phyloP scores from a whole-genome alignment of 2,329 filamentous ascomycete species.

The Ophiocordyceps camponoti-saundersi region DNA sequence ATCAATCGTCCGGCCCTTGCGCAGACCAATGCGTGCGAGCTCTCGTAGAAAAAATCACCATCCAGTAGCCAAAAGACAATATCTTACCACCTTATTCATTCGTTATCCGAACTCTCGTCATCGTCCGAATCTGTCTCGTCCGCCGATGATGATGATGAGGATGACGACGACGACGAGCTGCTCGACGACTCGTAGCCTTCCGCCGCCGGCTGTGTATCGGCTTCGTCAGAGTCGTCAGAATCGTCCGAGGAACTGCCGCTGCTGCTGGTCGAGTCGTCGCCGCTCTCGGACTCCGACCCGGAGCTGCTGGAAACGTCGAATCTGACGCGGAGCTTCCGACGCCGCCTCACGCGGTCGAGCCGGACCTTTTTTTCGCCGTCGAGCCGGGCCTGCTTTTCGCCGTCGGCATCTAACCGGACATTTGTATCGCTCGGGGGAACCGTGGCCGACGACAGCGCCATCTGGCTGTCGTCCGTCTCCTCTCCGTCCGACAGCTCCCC shows the following conservation, averaged over 20 bases:
- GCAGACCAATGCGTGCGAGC: not conserved
- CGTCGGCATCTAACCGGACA: slow-evolving; percentile 8
- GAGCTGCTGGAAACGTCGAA: slow-evolving; percentile 24
- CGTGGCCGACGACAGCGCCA: slow-evolving; percentile 13
- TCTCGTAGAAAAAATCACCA: slow-evolving; percentile 1
- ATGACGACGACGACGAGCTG: slow-evolving; percentile 24
- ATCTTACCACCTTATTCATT: not conserved
- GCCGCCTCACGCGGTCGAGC: slow-evolving; percentile 30
- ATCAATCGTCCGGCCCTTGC: slow-evolving; percentile 2
- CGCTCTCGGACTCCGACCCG: slow-evolving; percentile 7
- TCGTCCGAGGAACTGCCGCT: slow-evolving; percentile 20
- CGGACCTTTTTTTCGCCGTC: slow-evolving; percentile 23
- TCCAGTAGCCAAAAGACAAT: not conserved
- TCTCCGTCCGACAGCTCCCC: slow-evolving; percentile 35
- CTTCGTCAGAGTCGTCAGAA: slow-evolving; percentile 17
- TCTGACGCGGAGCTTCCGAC: slow-evolving; percentile 33
- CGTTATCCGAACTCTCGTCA: slow-evolving; percentile 1
- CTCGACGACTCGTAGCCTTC: slow-evolving; percentile 18
- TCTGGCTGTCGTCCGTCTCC: slow-evolving; percentile 17
- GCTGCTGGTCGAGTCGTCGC: slow-evolving; percentile 13
- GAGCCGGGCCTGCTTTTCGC: slow-evolving; percentile 22
- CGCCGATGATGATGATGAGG: slow-evolving; percentile 20
- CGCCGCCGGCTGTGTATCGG: slow-evolving; percentile 3
- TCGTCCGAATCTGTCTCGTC: slow-evolving; percentile 18
- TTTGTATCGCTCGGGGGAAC: slow-evolving; percentile 12